Base-by-base conservation (phyloP, 345 rosid genomes). In the Hypericum androsaemum region DNA sequence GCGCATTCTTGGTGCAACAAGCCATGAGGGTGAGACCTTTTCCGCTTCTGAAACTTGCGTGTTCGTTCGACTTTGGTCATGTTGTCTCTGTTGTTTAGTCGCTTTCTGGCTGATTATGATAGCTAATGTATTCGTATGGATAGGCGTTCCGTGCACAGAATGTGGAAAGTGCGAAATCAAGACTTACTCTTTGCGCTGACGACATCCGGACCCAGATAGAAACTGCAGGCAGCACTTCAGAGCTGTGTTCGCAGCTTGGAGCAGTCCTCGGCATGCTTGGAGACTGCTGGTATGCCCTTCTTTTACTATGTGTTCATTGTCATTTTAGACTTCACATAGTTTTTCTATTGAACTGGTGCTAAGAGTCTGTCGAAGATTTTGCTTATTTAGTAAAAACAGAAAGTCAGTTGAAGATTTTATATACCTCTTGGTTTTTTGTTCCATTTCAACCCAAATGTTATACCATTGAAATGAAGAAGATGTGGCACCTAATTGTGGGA, bases 201-300 rank as follows among this genome's bases (percentile, higher is more conserved):
- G 98, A 92, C 64, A 81, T 92, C 52, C 69, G 83, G 45, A 80
- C 66, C 62, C 94, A 86, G 75, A 69, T 92, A 53, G 82, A 68
- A 57, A 72, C 64, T 70, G 66, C 58, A 52, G 97, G 97, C 22
- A 80, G 71, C 68, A 85, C 88, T 16, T 65, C 95, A 17, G 97
- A 88, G 59, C 71, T 92, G 62, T 83, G 97, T 67, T 92, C 98
- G 38, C 98, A 88, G 84, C 90, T 92, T 50, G 98, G 98, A 40
- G 98, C 97, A 41, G 98, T 92, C 48, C 83, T 92, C 39, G 98
- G 98, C 12, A 85, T 88, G 94, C 98, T 88, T 42, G 98, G 98
- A 14, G 98, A 92, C 67, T 88, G 97, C 88, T 78, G 98, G 98
- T 88, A 57, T 45, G 73, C 59, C 48, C 56, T 38, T 57, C 54